phyloP scores from a whole-genome alignment of 306 rosid species.

The Pyrus betulifolia region DNA sequence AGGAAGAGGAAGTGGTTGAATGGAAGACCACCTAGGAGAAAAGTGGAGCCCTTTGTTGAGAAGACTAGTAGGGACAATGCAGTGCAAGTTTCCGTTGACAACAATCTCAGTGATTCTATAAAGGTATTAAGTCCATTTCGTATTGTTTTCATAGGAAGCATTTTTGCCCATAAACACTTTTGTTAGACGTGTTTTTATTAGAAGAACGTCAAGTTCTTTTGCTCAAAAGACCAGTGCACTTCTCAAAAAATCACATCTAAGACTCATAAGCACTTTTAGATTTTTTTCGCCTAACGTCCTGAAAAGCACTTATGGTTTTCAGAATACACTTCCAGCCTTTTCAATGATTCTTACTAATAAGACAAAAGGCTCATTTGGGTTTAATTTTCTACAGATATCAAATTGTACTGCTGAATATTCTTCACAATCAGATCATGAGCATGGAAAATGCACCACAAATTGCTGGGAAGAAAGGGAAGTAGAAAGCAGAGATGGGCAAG shows the following conservation, averaged over 20 bases:
- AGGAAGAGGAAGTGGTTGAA: conserved; percentile 33
- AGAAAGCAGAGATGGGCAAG: conserved; percentile 47
- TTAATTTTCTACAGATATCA: conserved; percentile 23
- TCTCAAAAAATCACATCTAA: too few relatives aligned
- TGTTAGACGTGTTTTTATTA: too few relatives aligned
- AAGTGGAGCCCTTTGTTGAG: conserved; percentile 16
- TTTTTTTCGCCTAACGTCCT: too few relatives aligned
- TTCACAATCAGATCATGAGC: conserved; percentile 4
- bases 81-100: not conserved
- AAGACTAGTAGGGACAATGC: not conserved
- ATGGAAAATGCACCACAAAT: not conserved
- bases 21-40: conserved; percentile 13
- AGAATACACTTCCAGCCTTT: not conserved
- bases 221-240: too few relatives aligned
- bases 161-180: too few relatives aligned
- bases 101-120: not conserved
- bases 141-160: too few relatives aligned
- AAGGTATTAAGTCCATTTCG: conserved; percentile 7
- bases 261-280: too few relatives aligned
- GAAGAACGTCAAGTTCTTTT: too few relatives aligned
- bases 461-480: conserved; percentile 45
- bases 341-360: not conserved
- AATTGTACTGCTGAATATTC: not conserved
- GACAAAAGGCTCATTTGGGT: not conserved
- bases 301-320: too few relatives aligned